These are phyloP conservation scores for Puccinia coronata DNA, from an alignment of 1,284 basidiomycete species.

Conservation along the genomic window DNA sequence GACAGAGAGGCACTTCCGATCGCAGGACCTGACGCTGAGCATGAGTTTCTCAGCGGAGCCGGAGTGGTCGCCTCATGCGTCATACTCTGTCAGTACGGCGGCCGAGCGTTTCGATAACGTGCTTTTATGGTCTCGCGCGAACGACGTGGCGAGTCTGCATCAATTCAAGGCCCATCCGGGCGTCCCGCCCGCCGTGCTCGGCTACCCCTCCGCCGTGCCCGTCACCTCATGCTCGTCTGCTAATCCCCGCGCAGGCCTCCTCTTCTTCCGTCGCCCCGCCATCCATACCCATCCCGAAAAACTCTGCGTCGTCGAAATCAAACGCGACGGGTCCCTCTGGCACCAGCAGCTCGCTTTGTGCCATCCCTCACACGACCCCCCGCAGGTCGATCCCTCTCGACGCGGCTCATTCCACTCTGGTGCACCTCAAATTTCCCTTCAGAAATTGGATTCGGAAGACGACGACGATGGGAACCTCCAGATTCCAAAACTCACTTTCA, in stretches of 20 bases:
- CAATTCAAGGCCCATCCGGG: conserved; percentile 3
- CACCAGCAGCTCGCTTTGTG: conserved; percentile 29
- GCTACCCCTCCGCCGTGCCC: conserved; percentile 11
- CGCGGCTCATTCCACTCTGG: too few relatives aligned
- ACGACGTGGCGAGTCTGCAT: conserved; percentile 24
- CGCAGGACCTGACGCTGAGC: conserved; percentile 31
- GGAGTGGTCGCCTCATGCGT: not conserved
- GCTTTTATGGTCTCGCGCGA: conserved; percentile 38
- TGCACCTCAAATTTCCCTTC: too few relatives aligned
- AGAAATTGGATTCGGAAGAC: too few relatives aligned
- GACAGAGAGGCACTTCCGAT: conserved; percentile 9
- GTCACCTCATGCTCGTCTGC: not conserved
- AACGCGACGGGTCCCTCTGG: conserved; percentile 27
- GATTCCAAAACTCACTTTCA: not conserved
- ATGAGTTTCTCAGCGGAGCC: conserved; percentile 28
- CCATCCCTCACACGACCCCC: not conserved
- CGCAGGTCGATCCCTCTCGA: not conserved
- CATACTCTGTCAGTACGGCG: not conserved
- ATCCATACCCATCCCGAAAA: not conserved
- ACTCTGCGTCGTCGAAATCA: conserved; percentile 26
- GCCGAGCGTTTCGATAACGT: conserved; percentile 1
- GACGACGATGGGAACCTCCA: not conserved
- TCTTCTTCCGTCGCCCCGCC: not conserved
- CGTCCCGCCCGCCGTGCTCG: conserved; percentile 6
- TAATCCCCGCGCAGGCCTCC: conserved; percentile 1